These are phyloP conservation scores for Andrographis paniculata DNA, from an alignment of 305 asterid species.

Conservation along the genomic window DNA sequence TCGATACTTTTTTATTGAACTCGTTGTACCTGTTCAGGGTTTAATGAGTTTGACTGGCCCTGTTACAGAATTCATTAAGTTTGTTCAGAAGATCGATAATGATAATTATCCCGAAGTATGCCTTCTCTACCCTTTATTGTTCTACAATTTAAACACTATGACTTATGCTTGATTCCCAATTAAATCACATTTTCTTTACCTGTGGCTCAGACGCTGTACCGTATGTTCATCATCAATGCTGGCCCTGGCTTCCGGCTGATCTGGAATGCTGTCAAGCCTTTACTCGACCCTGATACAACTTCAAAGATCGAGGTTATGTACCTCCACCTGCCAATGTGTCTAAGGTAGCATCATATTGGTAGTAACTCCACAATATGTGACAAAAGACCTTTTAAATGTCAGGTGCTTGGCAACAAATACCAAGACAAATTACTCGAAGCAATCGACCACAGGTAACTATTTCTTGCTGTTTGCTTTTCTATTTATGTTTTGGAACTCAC, in stretches of 20 bases:
- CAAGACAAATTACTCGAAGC: slow-evolving; percentile 70
- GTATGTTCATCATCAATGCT: slow-evolving; percentile 91
- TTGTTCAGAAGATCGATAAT: slow-evolving; percentile 87
- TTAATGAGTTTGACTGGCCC: slow-evolving; percentile 92
- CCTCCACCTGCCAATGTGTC: no score
- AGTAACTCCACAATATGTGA: slow-evolving; percentile 18
- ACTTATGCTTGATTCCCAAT: background rate
- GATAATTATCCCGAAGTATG: slow-evolving; percentile 97
- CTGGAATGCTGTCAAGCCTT: slow-evolving; percentile 76
- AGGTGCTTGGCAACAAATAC: slow-evolving; percentile 84
- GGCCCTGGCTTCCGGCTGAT: slow-evolving; percentile 81
- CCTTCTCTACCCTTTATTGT: slow-evolving; percentile 1
- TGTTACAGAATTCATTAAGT: slow-evolving; percentile 82
- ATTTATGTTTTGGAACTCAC: no score
- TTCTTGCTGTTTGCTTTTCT: slow-evolving; percentile 14
- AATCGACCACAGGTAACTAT: slow-evolving; percentile 62
- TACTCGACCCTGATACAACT: slow-evolving; percentile 89
- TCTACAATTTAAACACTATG: slow-evolving; percentile 1
- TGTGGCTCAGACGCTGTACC: slow-evolving; percentile 59
- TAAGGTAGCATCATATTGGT: background rate
- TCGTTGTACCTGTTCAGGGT: no score
- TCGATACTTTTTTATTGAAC: slow-evolving; percentile 24
- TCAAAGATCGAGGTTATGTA: slow-evolving; percentile 73
- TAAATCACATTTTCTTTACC: slow-evolving; percentile 6
- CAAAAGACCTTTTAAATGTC: no score